Percentiles rank a stretch among this genome's conserved stretches.
Evolutionary conservation across 2,329 filamentous ascomycete genomes (phyloP).

Genomic region (Talaromyces piceae): DNA sequence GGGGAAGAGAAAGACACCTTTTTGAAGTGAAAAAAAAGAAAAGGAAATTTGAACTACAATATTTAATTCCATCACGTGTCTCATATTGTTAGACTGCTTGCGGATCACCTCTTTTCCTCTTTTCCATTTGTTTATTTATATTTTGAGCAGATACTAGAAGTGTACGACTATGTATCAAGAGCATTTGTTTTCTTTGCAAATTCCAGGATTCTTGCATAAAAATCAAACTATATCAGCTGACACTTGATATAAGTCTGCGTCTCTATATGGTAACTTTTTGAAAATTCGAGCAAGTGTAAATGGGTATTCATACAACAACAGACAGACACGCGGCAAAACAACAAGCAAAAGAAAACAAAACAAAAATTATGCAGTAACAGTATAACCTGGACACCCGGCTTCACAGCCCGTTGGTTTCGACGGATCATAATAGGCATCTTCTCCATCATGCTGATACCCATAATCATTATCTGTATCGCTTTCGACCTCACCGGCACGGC

Average conservation of each 20-base stretch:
- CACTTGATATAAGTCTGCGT: too few species aligned
- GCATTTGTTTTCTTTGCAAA: neutral
- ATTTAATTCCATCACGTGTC: conserved; percentile 25
- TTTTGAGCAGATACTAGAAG: conserved; percentile 16
- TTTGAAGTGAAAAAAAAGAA: conserved; percentile 1
- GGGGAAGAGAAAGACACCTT: conserved; percentile 8
- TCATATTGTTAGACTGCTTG: conserved; percentile 26
- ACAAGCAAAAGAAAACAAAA: neutral
- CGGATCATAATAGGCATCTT: conserved; percentile 46
- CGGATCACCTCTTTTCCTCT: conserved; percentile 16
- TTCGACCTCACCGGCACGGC: conserved; percentile 48
- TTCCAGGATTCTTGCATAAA: neutral
- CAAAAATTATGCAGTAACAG: conserved; percentile 8
- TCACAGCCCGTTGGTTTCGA: conserved; percentile 45
- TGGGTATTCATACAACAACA: neutral
- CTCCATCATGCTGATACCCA: conserved; percentile 23
- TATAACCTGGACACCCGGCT: conserved; percentile 26
- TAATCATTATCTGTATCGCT: conserved; percentile 67
- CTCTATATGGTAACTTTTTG: neutral
- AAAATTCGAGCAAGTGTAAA: neutral
- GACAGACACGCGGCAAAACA: neutral
- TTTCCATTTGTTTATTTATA: conserved; percentile 18
- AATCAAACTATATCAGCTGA: neutral
- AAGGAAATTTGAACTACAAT: conserved; percentile 2
- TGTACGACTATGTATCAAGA: conserved; percentile 14